Percentiles rank a stretch among this genome's conserved stretches.
phyloP scores from a whole-genome alignment of 2,329 filamentous ascomycete species.

The Talaromyces islandicus region DNA sequence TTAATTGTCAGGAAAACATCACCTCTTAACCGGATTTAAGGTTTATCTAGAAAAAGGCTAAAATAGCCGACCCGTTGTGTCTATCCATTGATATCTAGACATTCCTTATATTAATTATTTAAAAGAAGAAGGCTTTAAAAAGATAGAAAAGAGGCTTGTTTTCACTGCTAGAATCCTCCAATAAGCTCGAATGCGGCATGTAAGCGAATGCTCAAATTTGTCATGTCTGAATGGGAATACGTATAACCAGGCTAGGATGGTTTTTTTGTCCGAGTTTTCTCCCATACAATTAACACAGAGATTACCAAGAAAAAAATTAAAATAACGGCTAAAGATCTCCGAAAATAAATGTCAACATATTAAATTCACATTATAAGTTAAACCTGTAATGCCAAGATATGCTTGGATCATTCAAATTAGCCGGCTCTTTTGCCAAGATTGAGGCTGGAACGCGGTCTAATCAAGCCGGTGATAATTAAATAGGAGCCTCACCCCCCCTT shows the following conservation, averaged over 20 bases:
- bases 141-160: conserved; percentile 10
- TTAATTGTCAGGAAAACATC: conserved; percentile 13
- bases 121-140: conserved; percentile 4
- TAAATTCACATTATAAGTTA: not conserved
- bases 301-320: not conserved
- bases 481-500: not conserved
- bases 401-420: not conserved
- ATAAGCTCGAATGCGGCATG: conserved; percentile 26
- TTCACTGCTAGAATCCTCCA: conserved; percentile 12
- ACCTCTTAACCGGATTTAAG: conserved; percentile 5
- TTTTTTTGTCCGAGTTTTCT: no score
- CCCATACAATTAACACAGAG: not conserved
- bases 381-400: not conserved
- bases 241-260: no score
- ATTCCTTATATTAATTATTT: conserved; percentile 31
- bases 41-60: conserved; percentile 10
- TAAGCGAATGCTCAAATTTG: conserved; percentile 15
- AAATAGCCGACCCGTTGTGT: conserved; percentile 21
- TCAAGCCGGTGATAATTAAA: not conserved
- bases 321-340: not conserved
- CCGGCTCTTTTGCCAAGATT: not conserved
- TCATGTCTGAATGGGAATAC: no score
- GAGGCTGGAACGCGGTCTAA: not conserved
- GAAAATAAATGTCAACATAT: not conserved
- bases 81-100: conserved; percentile 38